Percentiles rank a stretch among this genome's conserved stretches.
Conservation (phyloP, 2,329 filamentous ascomycete genomes). For the Lecanoromycetidae sp. region DNA sequence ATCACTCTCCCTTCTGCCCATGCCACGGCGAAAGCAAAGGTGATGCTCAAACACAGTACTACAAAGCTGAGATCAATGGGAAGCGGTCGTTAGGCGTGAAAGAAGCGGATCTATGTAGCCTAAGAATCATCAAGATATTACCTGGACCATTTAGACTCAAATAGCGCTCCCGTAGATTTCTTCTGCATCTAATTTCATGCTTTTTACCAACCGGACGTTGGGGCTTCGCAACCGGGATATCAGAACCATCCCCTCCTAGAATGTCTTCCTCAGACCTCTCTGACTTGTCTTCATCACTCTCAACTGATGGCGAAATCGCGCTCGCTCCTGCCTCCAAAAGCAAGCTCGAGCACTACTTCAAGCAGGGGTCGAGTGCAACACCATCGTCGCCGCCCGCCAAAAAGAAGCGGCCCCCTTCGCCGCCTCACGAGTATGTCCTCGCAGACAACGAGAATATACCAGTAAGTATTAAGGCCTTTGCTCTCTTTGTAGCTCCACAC, state of each 20-base stretch:
- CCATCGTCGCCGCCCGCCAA: slow-evolving; percentile 34
- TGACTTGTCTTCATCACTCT: slow-evolving; percentile 46
- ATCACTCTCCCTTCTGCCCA: no score
- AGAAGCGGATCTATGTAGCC: no score
- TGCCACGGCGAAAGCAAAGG: no score
- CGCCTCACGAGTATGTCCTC: slow-evolving; percentile 77
- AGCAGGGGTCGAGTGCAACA: slow-evolving; percentile 25
- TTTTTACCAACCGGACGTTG: slow-evolving; percentile 4
- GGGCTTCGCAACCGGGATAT: slow-evolving; percentile 3
- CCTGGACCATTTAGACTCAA: slow-evolving; percentile 13
- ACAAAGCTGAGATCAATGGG: no score
- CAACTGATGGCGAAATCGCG: slow-evolving; percentile 45
- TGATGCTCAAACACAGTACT: no score
- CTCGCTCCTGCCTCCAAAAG: slow-evolving; percentile 30
- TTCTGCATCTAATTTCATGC: slow-evolving; percentile 5
- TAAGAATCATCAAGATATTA: no score
- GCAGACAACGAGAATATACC: slow-evolving; percentile 88
- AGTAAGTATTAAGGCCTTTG: slow-evolving; percentile 46
- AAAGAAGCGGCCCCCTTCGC: slow-evolving; percentile 72
- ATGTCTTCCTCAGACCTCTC: slow-evolving; percentile 47
- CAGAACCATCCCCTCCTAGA: background rate
- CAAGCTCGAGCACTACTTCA: slow-evolving; percentile 38
- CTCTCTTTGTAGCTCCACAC: background rate
- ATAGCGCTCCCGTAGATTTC: slow-evolving; percentile 9
- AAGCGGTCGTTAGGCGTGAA: no score